A percentile compares a stretch with the other conserved stretches of the same genome.
Conservation (phyloP, 1,284 basidiomycete genomes). For the Leccinum cinnamomeum region DNA sequence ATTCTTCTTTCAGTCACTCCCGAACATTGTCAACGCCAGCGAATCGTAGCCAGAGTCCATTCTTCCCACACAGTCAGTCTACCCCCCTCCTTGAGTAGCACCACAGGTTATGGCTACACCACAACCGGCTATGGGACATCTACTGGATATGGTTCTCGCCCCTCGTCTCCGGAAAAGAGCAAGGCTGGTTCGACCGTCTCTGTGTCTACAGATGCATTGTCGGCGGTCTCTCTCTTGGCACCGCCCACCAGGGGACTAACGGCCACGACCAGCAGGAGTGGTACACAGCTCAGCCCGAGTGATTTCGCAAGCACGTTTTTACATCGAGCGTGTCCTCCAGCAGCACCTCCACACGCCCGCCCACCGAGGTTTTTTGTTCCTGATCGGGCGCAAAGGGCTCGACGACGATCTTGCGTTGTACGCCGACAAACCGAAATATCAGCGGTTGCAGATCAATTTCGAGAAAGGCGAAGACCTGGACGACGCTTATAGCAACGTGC, state of each 20-base stretch:
- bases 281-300: too few relatives aligned
- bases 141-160: conserved; percentile 38
- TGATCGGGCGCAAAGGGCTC: conserved; percentile 77
- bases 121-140: conserved; percentile 33
- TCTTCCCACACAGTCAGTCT: conserved; percentile 44
- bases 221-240: conserved; percentile 41
- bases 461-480: conserved; percentile 85
- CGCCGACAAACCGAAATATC: conserved; percentile 67
- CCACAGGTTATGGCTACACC: conserved; percentile 31
- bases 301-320: too few relatives aligned
- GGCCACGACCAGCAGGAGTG: too few relatives aligned
- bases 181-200: conserved; percentile 37
- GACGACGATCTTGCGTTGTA: conserved; percentile 63
- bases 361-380: conserved; percentile 79
- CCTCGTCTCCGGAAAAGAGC: conserved; percentile 49
- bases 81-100: conserved; percentile 39
- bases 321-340: conserved; percentile 81
- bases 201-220: conserved; percentile 31
- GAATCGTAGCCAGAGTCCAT: conserved; percentile 53
- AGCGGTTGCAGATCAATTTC: conserved; percentile 85
- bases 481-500: conserved; percentile 71
- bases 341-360: conserved; percentile 74
- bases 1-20: conserved; percentile 42
- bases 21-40: conserved; percentile 56
- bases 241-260: conserved; percentile 33